Base-by-base conservation (phyloP, 495 filamentous ascomycete species). In the Aspergillus sclerotioniger region DNA sequence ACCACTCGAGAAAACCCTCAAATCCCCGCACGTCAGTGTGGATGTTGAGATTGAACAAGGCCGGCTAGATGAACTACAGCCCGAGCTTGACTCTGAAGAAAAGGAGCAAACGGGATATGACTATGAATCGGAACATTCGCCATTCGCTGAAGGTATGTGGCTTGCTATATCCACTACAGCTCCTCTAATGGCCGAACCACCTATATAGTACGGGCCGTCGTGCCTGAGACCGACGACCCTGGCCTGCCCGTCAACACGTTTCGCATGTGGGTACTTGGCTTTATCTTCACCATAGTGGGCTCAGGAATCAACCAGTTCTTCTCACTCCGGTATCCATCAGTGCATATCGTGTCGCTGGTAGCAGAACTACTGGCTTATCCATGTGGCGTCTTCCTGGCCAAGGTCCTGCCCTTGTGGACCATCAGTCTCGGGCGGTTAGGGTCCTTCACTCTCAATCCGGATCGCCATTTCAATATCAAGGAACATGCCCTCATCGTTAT, bases 231-330 rank as follows among this genome's bases (percentile, higher is more conserved):
- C 58, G 84, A 86, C 58, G 69, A 74, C 43, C 70, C 71, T 17
- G 48, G 29, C 17, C 63, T 70, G 62, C 67, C 70, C 6, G 65
- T 74, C 41, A 68, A 65, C 45, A 70, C 91, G 2, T 85, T 90
- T 16, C 88, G 90, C 35, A 96, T 94, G 90, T 94, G 90, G 91
- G 68, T 80, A 1, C 65, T 94, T 16, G 90, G 90, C 10, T 77
- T 90, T 2, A 61, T 94, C 6, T 96, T 93, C 66, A 86, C 90
- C 8, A 78, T 96, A 16, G 73, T 94, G 21, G 90, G 90, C 48
- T 91, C 89, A 35, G 87, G 88, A 3, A 91, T 90, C 43, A 96
- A 93, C 68, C 75, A 92, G 35, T 92, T 96, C 67, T 95, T 93
- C 72, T 90, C 89, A 15, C 68, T 95, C 59, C 80, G 91, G 74